A percentile compares a stretch with the other conserved stretches of the same genome.
These are phyloP conservation scores for Paramecium biaurelia DNA, from an alignment of 73 alveolate genomes.

Conservation along the genomic window DNA sequence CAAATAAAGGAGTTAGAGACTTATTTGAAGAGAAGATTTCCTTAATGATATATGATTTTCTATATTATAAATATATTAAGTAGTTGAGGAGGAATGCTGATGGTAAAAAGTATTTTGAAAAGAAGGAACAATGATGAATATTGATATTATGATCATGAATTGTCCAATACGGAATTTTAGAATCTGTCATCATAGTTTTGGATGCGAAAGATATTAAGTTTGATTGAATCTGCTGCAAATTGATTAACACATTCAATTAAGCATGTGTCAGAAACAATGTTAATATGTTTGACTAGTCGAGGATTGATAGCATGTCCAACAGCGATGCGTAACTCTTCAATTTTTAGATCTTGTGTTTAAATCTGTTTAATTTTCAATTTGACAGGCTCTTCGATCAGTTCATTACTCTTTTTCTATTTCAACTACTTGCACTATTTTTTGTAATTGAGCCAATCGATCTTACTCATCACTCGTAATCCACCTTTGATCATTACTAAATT, in stretches of 20 bases:
- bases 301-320: neutral
- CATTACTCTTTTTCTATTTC: neutral
- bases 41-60: neutral
- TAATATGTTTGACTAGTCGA: neutral
- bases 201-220: neutral
- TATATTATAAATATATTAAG: neutral
- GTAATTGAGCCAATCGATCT: neutral
- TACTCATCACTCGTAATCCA: neutral
- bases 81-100: neutral
- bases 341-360: neutral
- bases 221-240: neutral
- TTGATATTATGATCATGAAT: neutral
- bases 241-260: neutral
- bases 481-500: constrained; percentile 20
- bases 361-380: neutral
- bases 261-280: neutral
- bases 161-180: neutral
- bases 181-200: neutral
- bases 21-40: neutral
- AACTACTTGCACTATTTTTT: neutral
- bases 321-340: neutral
- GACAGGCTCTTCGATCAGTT: neutral
- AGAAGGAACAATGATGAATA: neutral
- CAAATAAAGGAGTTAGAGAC: neutral
- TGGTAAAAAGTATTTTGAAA: neutral